Evolutionary conservation across 108 stramenopile genomes (phyloP).

Genomic region (Halocafeteria seosinensis): DNA sequence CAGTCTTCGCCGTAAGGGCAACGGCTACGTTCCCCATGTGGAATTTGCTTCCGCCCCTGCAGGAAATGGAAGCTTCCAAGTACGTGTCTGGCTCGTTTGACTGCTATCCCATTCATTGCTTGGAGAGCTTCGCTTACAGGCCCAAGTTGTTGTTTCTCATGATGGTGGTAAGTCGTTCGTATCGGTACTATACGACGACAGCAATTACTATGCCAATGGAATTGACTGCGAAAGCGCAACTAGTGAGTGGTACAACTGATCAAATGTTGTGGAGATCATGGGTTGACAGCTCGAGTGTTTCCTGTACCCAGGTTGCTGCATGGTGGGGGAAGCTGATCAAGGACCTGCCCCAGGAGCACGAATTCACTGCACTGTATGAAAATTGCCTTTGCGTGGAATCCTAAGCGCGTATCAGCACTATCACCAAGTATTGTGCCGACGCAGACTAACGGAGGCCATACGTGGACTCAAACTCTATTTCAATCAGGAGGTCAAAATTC

Average conservation of each 20-base stretch:
- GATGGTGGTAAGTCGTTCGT: not conserved
- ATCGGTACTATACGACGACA: not conserved
- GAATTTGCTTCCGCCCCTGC: not conserved
- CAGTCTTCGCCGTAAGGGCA: not conserved
- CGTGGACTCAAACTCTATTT: not conserved
- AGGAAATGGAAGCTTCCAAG: not conserved
- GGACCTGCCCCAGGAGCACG: not conserved
- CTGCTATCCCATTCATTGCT: too few relatives aligned
- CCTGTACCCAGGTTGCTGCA: not conserved
- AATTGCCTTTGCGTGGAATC: too few relatives aligned
- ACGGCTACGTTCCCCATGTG: not conserved
- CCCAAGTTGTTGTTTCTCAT: not conserved
- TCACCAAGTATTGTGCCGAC: too few relatives aligned
- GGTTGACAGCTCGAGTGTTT: too few relatives aligned
- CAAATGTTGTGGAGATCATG: too few relatives aligned
- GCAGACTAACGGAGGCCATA: not conserved
- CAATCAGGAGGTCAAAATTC: not conserved
- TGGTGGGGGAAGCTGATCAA: not conserved
- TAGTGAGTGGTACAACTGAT: too few relatives aligned
- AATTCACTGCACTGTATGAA: conserved; percentile 1
- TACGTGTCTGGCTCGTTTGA: too few relatives aligned
- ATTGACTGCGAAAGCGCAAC: not conserved
- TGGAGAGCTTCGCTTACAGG: too few relatives aligned
- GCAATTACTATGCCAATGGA: not conserved
- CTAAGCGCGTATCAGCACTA: too few relatives aligned